Percentiles rank a stretch among this genome's conserved stretches.
These are phyloP conservation scores for Choiromyces venosus DNA, from an alignment of 495 filamentous ascomycete genomes.

Conservation along the genomic window DNA sequence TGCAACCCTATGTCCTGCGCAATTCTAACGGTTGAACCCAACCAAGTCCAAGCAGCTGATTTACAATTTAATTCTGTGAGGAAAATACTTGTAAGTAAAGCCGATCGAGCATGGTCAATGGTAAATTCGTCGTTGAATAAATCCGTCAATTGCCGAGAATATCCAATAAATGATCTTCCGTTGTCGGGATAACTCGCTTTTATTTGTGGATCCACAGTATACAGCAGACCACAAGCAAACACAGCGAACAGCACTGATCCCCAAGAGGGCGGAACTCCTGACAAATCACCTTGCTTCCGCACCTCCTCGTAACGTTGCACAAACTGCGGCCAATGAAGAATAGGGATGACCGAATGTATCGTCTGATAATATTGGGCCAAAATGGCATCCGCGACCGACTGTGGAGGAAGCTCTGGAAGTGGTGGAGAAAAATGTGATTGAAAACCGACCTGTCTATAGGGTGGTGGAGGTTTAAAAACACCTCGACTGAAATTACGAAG, in stretches of 20 bases:
- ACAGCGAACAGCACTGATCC: conserved; percentile 76
- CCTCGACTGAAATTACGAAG: conserved; percentile 68
- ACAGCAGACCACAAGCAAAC: conserved; percentile 77
- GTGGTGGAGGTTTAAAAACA: conserved; percentile 74
- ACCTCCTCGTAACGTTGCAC: conserved; percentile 66
- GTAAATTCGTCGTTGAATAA: conserved; percentile 78
- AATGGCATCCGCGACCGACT: conserved; percentile 66
- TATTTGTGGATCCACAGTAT: conserved; percentile 55
- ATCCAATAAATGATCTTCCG: conserved; percentile 66
- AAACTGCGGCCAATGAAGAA: conserved; percentile 88
- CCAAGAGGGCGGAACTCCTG: conserved; percentile 66
- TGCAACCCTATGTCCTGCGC: conserved; percentile 87
- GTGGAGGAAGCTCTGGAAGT: conserved; percentile 64
- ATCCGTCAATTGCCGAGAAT: conserved; percentile 64
- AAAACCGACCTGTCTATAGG: conserved; percentile 56
- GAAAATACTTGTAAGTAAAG: conserved; percentile 71
- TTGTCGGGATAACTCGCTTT: conserved; percentile 52
- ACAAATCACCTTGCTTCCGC: conserved; percentile 62
- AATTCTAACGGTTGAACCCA: conserved; percentile 75
- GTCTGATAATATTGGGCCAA: conserved; percentile 67
- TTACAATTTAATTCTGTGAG: conserved; percentile 82
- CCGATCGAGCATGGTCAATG: conserved; percentile 68
- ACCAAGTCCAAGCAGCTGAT: conserved; percentile 84
- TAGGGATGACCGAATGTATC: conserved; percentile 72
- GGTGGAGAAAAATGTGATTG: conserved; percentile 51